Base-by-base conservation (phyloP, 176 grass and related monocot species). In the Ananas comosus region DNA sequence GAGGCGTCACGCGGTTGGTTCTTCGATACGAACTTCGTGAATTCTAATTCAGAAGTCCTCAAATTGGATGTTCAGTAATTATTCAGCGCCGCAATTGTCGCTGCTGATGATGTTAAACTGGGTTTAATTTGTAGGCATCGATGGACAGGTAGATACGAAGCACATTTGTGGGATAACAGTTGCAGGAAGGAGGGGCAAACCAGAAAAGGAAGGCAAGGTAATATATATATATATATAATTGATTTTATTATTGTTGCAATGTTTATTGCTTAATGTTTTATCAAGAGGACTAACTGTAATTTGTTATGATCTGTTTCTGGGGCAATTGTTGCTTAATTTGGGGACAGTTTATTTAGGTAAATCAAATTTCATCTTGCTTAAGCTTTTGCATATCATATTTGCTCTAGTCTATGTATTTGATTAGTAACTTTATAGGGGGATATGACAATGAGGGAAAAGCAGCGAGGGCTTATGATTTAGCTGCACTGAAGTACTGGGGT, bases 401-500 rank as follows among this genome's bases (percentile, higher is more conserved):
- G 9, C 10, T 17, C 6, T 66, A 3, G 10, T 22, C 24, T 84
- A 49, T 78, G 10, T 77, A 59, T 25, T 53, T 50, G 12, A 13
- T 12, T 13, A 29, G 52, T 51, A 12, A 21, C 2, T 65, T 33
- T 27, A 65, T 51, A 96, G 91, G 91, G 63, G 91, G 91, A 19
- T 96, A 96, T 80, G 85, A 96, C 52, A 86, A 82, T 72, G 91
- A 96, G 85, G 91, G 91, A 68, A 96, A 96, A 74, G 91, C 91
- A 22, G 91, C 91, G 66, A 84, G 85, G 69, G 85, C 91, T 77
- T 96, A 96, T 21, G 91, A 96, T 70, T 70, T 96, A 67, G 91
- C 91, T 68, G 91, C 91, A 49, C 85, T 96, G 65, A 96, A 96
- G 72, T 96, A 96, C 71, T 96, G 91, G 91, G 91, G 91, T 13